Conservation (phyloP, 2,329 filamentous ascomycete species). For the Colletotrichum filicis region DNA sequence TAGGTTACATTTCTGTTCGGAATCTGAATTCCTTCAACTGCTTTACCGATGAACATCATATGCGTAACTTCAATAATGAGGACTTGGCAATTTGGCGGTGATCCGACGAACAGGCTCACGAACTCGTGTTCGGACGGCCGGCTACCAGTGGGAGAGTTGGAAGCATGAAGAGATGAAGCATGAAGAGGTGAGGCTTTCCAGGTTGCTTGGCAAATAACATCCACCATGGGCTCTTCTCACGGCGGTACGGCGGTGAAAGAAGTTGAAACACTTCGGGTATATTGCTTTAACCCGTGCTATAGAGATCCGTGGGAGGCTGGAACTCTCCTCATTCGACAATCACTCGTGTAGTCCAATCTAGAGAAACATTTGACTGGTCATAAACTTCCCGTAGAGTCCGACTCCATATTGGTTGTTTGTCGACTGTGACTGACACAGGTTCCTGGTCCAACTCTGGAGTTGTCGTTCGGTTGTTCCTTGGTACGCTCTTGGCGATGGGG, state of each 20-base stretch:
- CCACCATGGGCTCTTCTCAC: neutral
- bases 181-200: neutral
- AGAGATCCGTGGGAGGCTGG: neutral
- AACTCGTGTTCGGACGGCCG: neutral
- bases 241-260: too few relatives aligned
- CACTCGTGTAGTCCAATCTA: neutral
- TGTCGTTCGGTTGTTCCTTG: too few relatives aligned
- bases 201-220: neutral
- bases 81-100: neutral
- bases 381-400: neutral
- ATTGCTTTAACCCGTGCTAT: neutral
- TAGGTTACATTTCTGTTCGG: neutral
- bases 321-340: neutral
- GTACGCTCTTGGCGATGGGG: too few relatives aligned
- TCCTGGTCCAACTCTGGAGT: neutral
- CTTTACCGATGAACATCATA: neutral
- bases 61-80: neutral
- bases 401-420: neutral
- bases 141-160: too few relatives aligned
- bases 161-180: too few relatives aligned
- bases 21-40: neutral
- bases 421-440: neutral
- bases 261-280: neutral
- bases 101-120: neutral
- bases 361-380: neutral